Evolutionary conservation across 345 rosid genomes (phyloP), one percentile per base, ranked within the genome.

Genomic region (Eucalyptus caleyi): DNA sequence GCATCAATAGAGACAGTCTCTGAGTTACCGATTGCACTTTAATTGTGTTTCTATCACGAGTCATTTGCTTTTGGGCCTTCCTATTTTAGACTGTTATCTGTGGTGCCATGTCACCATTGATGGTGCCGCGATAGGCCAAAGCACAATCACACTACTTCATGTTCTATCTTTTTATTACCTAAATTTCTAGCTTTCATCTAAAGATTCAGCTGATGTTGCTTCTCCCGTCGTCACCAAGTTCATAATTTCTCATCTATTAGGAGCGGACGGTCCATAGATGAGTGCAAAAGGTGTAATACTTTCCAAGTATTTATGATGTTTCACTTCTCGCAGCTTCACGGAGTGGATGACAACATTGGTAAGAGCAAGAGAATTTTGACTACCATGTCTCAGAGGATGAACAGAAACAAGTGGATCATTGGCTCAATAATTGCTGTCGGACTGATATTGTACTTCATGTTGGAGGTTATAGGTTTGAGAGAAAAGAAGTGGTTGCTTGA

Each of bases 291-390:
- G 9, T 37, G 47, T 40, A 77, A 77, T 40, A 4, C 47, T 37
- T 77, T 86, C 45, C 30, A 32, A 86, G 9, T 86, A 80, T 51
- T 88, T 89, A 62, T 77, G 21, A 77, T 77, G 16, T 40, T 77
- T 77, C 16, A 1, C 47, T 77, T 87, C 50, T 86, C 56, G 90
- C 94, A 97, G 98, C 96, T 96, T 87, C 95, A 96, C 85, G 99
- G 99, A 89, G 99, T 98, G 89, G 98, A 96, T 69, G 97, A 95
- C 89, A 97, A 96, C 91, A 47, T 97, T 6, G 96, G 97, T 81
- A 96, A 94, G 94, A 98, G 99, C 90, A 98, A 96, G 97, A 96
- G 90, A 93, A 93, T 96, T 88, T 90, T 98, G 95, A 93, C 95
- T 51, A 87, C 88, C 89, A 96, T 97, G 92, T 89, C 99, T 12